Conservation (phyloP, 371 early-diverging fungal genomes). For the Lichtheimia hyalospora region DNA sequence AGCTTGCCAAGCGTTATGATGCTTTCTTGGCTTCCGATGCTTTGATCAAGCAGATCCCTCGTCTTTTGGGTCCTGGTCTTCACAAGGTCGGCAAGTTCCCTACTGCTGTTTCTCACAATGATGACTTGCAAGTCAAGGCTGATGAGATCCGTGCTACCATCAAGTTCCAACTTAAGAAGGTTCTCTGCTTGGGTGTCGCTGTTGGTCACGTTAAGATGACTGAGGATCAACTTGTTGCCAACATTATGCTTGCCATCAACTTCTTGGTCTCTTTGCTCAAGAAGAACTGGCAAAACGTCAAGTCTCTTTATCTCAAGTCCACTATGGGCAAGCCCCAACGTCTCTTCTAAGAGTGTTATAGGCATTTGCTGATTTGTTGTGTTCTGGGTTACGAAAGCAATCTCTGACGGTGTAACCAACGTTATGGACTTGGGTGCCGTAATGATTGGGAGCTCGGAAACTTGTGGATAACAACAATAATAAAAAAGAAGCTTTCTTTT, state of each 20-base stretch:
- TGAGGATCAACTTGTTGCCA: slow-evolving; percentile 93
- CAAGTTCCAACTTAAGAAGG: slow-evolving; percentile 99
- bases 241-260: slow-evolving; percentile 98
- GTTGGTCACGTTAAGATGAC: slow-evolving; percentile 97
- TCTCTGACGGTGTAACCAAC: slow-evolving; percentile 24
- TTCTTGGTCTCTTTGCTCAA: slow-evolving; percentile 97
- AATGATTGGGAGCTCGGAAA: slow-evolving; percentile 18
- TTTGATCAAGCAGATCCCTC: slow-evolving; percentile 98
- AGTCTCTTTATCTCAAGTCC: slow-evolving; percentile 97
- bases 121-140: slow-evolving; percentile 89
- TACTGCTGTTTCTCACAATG: slow-evolving; percentile 93
- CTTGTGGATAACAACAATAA: background rate
- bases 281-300: slow-evolving; percentile 99
- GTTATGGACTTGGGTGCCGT: slow-evolving; percentile 18
- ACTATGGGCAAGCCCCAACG: slow-evolving; percentile 96
- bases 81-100: slow-evolving; percentile 98
- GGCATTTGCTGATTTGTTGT: slow-evolving; percentile 1
- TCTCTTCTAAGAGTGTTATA: slow-evolving; percentile 61
- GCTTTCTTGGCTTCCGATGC: slow-evolving; percentile 98
- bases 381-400: background rate
- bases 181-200: slow-evolving; percentile 97
- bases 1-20: slow-evolving; percentile 93
- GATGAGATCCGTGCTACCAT: slow-evolving; percentile 96
- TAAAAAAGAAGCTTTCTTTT: background rate
- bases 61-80: slow-evolving; percentile 97